These are phyloP conservation scores for Macrolepiota dolichaula DNA, from an alignment of 768 basidiomycete genomes.

Conservation along the genomic window DNA sequence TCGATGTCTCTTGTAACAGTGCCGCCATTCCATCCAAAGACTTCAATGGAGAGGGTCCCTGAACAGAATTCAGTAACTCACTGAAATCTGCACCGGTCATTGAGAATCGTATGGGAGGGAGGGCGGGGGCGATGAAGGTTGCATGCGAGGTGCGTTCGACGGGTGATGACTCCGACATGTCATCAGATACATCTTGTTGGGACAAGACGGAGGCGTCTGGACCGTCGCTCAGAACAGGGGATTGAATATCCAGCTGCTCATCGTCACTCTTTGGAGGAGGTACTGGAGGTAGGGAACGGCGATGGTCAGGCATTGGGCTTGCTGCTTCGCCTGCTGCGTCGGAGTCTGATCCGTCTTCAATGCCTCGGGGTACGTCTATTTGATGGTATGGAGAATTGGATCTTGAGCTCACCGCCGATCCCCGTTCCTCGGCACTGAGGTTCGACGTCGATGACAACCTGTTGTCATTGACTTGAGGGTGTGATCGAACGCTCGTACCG, in stretches of 20 bases:
- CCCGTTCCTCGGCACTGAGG: conserved; percentile 24
- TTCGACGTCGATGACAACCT: conserved; percentile 28
- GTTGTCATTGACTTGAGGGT: conserved; percentile 6
- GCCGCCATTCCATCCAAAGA: conserved; percentile 46
- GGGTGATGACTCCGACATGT: conserved; percentile 53
- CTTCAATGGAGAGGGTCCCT: conserved; percentile 44
- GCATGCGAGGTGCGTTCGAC: conserved; percentile 66
- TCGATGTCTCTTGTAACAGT: conserved; percentile 28
- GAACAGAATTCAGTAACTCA: conserved; percentile 61
- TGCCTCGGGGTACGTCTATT: conserved; percentile 66
- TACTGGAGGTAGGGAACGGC: conserved; percentile 30
- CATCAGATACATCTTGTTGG: conserved; percentile 40
- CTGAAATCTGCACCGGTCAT: conserved; percentile 81
- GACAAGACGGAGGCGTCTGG: conserved; percentile 23
- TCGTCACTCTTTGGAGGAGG: conserved; percentile 43
- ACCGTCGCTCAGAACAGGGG: conserved; percentile 15
- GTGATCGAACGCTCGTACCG: not conserved
- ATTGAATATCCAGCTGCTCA: not conserved
- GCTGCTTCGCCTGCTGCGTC: conserved; percentile 52
- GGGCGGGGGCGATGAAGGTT: conserved; percentile 82
- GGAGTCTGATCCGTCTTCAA: conserved; percentile 75
- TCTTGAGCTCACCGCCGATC: conserved; percentile 35
- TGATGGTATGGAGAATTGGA: conserved; percentile 60
- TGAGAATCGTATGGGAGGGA: conserved; percentile 91
- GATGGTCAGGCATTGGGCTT: conserved; percentile 16